phyloP scores from a whole-genome alignment of 192 early-diverging fungal species.

The Rhizophagus prolifer region DNA sequence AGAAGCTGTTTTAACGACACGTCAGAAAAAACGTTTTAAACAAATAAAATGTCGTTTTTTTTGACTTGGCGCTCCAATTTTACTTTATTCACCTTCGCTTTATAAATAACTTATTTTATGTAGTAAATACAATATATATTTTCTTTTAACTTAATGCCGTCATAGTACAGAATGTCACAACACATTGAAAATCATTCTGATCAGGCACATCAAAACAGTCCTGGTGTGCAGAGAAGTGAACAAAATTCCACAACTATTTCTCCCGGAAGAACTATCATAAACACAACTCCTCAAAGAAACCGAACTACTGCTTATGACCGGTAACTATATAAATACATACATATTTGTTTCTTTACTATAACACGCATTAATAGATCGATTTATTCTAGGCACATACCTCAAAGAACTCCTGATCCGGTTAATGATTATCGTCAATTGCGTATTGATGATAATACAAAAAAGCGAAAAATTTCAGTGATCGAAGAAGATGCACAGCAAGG shows the following conservation, averaged over 20 bases:
- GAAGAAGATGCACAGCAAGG: conserved; percentile 32
- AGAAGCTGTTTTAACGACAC: background rate
- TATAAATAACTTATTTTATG: background rate
- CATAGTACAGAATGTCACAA: background rate
- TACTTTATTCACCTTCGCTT: background rate
- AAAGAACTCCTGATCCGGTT: conserved; percentile 6
- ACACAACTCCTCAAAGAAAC: background rate
- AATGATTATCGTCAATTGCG: background rate
- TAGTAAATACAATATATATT: background rate
- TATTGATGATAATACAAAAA: conserved; percentile 11
- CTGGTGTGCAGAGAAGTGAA: background rate
- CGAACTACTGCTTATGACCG: background rate
- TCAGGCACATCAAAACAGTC: background rate
- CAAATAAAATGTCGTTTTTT: background rate
- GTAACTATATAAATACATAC: background rate
- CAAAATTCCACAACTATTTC: background rate
- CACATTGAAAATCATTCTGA: background rate
- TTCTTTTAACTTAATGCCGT: background rate
- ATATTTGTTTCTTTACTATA: background rate
- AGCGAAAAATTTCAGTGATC: conserved; percentile 28
- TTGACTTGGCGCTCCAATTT: background rate
- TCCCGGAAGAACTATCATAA: background rate
- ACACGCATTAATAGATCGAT: background rate
- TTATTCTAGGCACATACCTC: background rate
- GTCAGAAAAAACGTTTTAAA: background rate